Base-by-base conservation (phyloP, 495 filamentous ascomycete species). In the Halenospora varia region DNA sequence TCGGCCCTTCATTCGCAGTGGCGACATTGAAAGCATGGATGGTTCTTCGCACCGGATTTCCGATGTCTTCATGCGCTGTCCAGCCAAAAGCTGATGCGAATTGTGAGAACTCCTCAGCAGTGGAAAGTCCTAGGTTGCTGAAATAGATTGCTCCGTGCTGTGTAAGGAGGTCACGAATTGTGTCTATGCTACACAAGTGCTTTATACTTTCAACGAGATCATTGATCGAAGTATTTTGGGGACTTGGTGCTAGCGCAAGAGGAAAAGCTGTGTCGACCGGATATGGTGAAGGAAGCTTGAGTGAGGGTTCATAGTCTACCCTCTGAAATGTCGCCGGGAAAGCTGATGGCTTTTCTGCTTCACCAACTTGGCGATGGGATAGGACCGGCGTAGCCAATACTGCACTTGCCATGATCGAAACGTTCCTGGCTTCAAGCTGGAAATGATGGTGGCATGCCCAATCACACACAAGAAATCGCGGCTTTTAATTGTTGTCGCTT, bases 41-140 rank as follows among this genome's bases (percentile, higher is more conserved):
- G 2, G 78, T 75, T 48, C 78, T 62, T 25, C 79, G 59, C 11
- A 82, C 75, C 0, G 78, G 77, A 47, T 80, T 81, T 10, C 80
- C 78, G 50, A 82, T 82, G 39, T 80, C 78, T 59, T 82, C 80
- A 53, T 80, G 80, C 3, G 78, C 75, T 10, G 64, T 70, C 64
- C 75, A 82, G 6, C 77, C 78, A 63, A 81, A 83, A 0, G 77
- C 75, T 59, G 79, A 75, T 9, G 77, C 77, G 60, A 82, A 80
- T 62, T 66, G 67, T 62, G 75, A 78, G 58, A 83, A 82, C 25
- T 75, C 72, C 23, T 72, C 35, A 0, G 70, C 68, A 55, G 66
- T 57, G 19, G 63, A 48, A 23, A 75, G 68, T 19, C 62, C 65
- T 24, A 73, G 59, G 10, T 66, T 68, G 45, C 68, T 68, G 60